Conservation (phyloP, 2,329 filamentous ascomycete species). For the Tympanopsis confertula region DNA sequence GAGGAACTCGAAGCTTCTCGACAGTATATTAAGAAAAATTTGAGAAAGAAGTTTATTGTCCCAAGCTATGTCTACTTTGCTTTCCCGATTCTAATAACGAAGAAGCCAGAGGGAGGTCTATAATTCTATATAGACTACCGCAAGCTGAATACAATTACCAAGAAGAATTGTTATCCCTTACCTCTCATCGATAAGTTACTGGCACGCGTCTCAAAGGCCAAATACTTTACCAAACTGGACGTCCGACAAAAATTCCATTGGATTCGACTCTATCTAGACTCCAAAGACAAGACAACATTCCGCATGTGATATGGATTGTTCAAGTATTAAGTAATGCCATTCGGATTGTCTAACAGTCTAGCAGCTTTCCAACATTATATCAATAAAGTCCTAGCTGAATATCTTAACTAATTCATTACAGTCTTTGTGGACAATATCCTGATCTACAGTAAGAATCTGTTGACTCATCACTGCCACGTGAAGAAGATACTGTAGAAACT, state of each 20-base stretch:
- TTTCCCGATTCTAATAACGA: no score
- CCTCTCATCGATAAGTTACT: constrained; percentile 2
- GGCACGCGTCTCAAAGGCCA: background rate
- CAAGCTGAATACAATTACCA: constrained; percentile 1
- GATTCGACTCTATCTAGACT: background rate
- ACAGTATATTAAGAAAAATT: no score
- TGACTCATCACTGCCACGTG: background rate
- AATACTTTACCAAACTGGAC: constrained; percentile 4
- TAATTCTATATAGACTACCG: constrained; percentile 4
- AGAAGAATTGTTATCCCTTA: constrained; percentile 2
- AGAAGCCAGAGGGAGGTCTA: background rate
- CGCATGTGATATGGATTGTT: constrained; percentile 1
- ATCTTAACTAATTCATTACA: constrained; percentile 2
- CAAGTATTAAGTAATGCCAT: constrained; percentile 4
- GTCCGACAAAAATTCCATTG: constrained; percentile 2
- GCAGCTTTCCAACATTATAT: constrained; percentile 3
- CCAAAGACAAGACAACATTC: constrained; percentile 3
- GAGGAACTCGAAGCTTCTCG: no score
- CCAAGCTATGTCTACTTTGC: no score
- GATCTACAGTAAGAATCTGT: background rate
- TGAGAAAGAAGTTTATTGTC: no score
- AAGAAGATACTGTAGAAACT: background rate
- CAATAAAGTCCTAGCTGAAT: constrained; percentile 2
- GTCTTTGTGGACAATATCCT: background rate
- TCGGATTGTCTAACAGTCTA: constrained; percentile 1